Evolutionary conservation across 257 asterid species (phyloP).

Genomic region (Ehretia macrophylla): DNA sequence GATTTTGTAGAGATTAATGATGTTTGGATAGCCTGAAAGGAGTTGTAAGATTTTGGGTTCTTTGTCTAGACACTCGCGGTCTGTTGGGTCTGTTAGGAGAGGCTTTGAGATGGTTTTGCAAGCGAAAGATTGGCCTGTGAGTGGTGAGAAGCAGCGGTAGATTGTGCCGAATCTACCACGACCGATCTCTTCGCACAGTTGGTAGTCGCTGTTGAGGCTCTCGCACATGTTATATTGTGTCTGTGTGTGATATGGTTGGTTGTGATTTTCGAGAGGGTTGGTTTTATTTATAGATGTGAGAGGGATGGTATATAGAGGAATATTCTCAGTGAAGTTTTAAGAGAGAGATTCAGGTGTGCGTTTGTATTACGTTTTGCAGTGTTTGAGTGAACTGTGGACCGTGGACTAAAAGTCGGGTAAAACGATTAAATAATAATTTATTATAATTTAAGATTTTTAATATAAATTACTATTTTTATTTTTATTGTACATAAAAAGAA

Average conservation of each 20-base stretch:
- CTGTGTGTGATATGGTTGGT: background rate
- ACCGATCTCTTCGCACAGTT: conserved; percentile 76
- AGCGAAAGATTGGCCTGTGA: conserved; percentile 42
- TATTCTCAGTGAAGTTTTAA: background rate
- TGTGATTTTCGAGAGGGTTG: background rate
- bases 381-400: no score
- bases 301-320: background rate
- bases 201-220: conserved; percentile 45
- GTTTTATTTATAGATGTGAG: background rate
- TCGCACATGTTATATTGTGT: conserved; percentile 48
- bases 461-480: no score
- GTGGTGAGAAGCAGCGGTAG: conserved; percentile 60
- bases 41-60: conserved; percentile 68
- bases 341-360: no score
- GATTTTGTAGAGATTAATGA: conserved; percentile 53
- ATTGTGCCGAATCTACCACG: conserved; percentile 89
- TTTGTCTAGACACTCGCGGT: conserved; percentile 60
- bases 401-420: no score
- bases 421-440: no score
- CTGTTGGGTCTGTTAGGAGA: conserved; percentile 58
- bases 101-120: conserved; percentile 66
- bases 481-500: no score
- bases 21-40: conserved; percentile 45
- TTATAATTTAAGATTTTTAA: no score
- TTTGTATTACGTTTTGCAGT: no score